These are phyloP conservation scores for Colletotrichum sp. DNA, from an alignment of 2,329 filamentous ascomycete genomes.

Conservation along the genomic window DNA sequence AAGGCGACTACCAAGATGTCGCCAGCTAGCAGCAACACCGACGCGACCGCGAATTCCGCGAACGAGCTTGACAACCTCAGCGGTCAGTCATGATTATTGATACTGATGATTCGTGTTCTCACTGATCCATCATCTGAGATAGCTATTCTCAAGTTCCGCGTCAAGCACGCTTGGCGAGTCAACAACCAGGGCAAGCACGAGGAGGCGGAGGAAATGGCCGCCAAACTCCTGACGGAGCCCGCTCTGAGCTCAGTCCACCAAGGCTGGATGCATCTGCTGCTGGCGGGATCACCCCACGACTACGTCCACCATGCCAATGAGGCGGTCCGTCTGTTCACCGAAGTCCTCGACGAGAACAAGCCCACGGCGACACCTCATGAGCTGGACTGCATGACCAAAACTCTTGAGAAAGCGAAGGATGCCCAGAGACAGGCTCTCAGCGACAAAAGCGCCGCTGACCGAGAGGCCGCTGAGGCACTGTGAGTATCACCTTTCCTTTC, in stretches of 20 bases:
- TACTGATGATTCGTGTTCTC: too few relatives aligned
- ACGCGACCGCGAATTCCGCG: too few relatives aligned
- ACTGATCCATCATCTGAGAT: not conserved
- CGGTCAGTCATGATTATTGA: not conserved
- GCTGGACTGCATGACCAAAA: not conserved
- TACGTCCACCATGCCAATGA: not conserved
- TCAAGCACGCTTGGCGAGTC: not conserved
- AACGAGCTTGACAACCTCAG: not conserved
- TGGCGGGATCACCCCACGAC: not conserved
- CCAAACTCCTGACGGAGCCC: not conserved
- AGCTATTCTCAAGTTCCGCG: not conserved
- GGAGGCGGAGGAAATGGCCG: not conserved
- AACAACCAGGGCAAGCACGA: not conserved
- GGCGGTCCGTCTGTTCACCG: not conserved
- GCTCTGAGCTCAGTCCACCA: not conserved
- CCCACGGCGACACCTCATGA: not conserved
- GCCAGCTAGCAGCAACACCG: too few relatives aligned
- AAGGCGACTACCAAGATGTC: too few relatives aligned
- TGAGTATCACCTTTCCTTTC: not conserved
- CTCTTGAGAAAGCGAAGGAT: not conserved
- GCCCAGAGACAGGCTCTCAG: too few relatives aligned
- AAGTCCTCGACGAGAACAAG: not conserved
- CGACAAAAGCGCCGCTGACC: not conserved
- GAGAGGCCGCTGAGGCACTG: not conserved
- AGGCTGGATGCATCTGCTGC: not conserved